Evolutionary conservation across 208 protist species (phyloP).

Genomic region (Porcisia hertigi): DNA sequence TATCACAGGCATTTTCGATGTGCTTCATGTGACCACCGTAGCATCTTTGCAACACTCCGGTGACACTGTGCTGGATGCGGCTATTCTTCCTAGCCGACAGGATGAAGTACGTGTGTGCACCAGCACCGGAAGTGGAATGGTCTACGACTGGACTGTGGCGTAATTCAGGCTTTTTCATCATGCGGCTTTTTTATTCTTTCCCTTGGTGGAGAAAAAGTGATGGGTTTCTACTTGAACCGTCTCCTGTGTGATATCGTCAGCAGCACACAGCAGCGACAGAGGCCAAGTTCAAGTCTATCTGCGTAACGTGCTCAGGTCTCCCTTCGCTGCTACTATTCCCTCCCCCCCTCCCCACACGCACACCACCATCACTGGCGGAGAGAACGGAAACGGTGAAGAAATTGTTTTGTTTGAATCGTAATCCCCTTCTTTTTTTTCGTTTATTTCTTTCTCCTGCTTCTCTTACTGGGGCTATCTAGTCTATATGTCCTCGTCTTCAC

Average conservation of each 20-base stretch:
- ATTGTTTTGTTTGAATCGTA: too few species aligned
- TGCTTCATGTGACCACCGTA: slow-evolving; percentile 22
- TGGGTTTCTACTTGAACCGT: background rate
- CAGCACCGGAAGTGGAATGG: slow-evolving; percentile 36
- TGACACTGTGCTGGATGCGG: slow-evolving; percentile 42
- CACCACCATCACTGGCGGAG: too few species aligned
- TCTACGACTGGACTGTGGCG: slow-evolving; percentile 41
- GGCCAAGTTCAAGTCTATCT: background rate
- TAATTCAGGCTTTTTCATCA: background rate
- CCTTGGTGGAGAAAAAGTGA: background rate
- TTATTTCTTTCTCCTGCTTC: too few species aligned
- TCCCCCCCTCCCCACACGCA: too few species aligned
- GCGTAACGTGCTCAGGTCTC: background rate
- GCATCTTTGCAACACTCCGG: slow-evolving; percentile 38
- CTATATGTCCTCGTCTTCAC: too few species aligned
- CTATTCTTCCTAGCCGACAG: slow-evolving; percentile 16
- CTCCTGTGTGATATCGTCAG: background rate
- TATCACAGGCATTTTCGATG: slow-evolving; percentile 35
- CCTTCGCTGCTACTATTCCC: background rate
- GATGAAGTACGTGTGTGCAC: slow-evolving; percentile 29
- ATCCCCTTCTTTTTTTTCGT: too few species aligned
- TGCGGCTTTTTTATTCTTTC: background rate
- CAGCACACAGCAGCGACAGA: background rate
- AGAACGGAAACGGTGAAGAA: too few species aligned
- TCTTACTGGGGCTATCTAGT: too few species aligned